Percentiles rank a stretch among this genome's conserved stretches.
These are phyloP conservation scores for Jamesozyma spencerorum DNA, from an alignment of 805 yeast genomes.

Conservation along the genomic window DNA sequence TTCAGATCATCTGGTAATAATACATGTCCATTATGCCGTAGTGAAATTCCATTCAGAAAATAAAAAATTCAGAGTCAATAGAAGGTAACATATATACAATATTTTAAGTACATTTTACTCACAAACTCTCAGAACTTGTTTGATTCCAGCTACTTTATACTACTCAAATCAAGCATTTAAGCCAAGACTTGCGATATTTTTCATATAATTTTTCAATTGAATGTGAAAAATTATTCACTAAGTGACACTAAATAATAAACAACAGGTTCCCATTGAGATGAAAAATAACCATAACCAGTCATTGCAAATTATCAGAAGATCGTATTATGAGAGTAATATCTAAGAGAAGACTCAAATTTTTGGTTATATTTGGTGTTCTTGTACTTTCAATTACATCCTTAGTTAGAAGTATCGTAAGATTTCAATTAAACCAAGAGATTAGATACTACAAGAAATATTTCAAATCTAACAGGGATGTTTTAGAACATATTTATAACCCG, in stretches of 20 bases:
- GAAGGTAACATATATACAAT: too few relatives aligned
- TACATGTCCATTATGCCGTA: slow-evolving; percentile 91
- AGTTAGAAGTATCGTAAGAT: slow-evolving; percentile 18
- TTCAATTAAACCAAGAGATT: slow-evolving; percentile 26
- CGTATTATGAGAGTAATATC: slow-evolving; percentile 14
- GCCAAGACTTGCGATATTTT: too few relatives aligned
- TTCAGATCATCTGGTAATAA: slow-evolving; percentile 87
- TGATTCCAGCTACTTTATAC: too few relatives aligned
- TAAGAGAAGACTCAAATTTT: slow-evolving; percentile 18
- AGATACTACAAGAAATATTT: slow-evolving; percentile 22
- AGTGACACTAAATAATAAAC: too few relatives aligned
- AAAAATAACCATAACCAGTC: too few relatives aligned
- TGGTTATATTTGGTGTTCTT: slow-evolving; percentile 8
- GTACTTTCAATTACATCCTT: slow-evolving; percentile 9
- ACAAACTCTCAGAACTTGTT: too few relatives aligned
- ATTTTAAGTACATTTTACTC: too few relatives aligned
- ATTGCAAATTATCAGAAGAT: too few relatives aligned
- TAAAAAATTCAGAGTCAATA: slow-evolving; percentile 3
- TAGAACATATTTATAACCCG: slow-evolving; percentile 21
- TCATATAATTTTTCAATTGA: too few relatives aligned
- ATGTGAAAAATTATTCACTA: too few relatives aligned
- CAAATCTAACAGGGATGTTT: slow-evolving; percentile 19
- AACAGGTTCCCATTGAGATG: too few relatives aligned
- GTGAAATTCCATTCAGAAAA: slow-evolving; percentile 27
- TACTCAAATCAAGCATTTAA: too few relatives aligned